A percentile compares a stretch with the other conserved stretches of the same genome.
Conservation (phyloP, 169 alveolate species). For the Blepharisma undulans region DNA sequence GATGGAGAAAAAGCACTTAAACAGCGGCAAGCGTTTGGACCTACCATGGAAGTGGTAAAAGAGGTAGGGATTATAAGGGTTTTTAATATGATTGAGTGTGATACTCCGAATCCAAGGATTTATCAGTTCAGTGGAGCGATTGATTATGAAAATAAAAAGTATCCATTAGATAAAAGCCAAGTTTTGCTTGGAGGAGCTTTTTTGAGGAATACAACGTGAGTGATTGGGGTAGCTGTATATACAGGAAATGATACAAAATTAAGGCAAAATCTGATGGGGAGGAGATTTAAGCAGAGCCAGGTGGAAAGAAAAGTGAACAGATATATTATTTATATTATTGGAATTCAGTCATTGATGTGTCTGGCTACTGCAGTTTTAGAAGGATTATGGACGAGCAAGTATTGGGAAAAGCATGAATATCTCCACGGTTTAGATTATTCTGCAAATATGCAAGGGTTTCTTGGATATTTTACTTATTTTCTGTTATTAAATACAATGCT, state of each 20-base stretch:
- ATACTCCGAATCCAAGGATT: slow-evolving; percentile 45
- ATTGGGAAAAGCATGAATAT: background rate
- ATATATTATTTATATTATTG: slow-evolving; percentile 43
- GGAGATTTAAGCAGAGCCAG: slow-evolving; percentile 57
- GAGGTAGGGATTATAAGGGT: background rate
- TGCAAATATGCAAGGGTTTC: slow-evolving; percentile 48
- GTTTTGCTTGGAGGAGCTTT: slow-evolving; percentile 72
- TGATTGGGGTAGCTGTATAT: slow-evolving; percentile 72
- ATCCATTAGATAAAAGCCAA: slow-evolving; percentile 46
- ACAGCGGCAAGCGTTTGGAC: slow-evolving; percentile 26
- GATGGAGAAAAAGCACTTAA: slow-evolving; percentile 89
- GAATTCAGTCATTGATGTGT: slow-evolving; percentile 40
- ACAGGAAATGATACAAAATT: slow-evolving; percentile 82
- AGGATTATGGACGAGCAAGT: background rate
- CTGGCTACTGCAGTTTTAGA: background rate
- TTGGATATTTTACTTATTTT: slow-evolving; percentile 80
- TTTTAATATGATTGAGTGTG: background rate
- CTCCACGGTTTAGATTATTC: background rate
- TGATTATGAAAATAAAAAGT: background rate
- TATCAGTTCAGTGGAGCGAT: slow-evolving; percentile 52
- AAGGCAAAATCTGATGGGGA: slow-evolving; percentile 68
- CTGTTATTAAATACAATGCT: slow-evolving; percentile 64
- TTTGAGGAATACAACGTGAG: slow-evolving; percentile 68
- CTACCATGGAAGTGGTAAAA: background rate
- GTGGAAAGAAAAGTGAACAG: slow-evolving; percentile 64